phyloP scores from a whole-genome alignment of 495 filamentous ascomycete genomes.

The Talaromyces thailandensis region DNA sequence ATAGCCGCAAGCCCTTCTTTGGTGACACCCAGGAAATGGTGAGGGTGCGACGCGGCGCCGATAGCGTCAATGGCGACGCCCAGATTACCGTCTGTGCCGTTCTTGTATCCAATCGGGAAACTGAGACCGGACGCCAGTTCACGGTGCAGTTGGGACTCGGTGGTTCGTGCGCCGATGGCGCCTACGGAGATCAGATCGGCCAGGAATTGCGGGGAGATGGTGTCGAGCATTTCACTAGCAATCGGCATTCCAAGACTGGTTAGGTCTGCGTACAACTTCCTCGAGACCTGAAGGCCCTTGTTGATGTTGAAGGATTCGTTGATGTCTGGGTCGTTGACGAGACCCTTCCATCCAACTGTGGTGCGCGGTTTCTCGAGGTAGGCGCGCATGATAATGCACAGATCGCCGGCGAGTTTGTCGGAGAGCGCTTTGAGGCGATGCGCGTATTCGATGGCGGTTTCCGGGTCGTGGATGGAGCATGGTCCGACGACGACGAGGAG shows the following conservation, averaged over 20 bases:
- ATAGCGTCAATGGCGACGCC: slow-evolving; percentile 95
- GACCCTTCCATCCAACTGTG: slow-evolving; percentile 98
- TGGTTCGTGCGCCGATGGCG: slow-evolving; percentile 94
- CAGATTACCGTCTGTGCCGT: slow-evolving; percentile 92
- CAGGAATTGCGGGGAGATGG: slow-evolving; percentile 93
- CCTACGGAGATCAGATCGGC: slow-evolving; percentile 93
- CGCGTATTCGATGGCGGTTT: slow-evolving; percentile 80
- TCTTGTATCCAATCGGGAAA: slow-evolving; percentile 99
- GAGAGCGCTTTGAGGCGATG: slow-evolving; percentile 63
- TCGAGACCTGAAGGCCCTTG: slow-evolving; percentile 84
- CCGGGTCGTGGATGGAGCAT: slow-evolving; percentile 95
- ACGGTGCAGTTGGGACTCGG: slow-evolving; percentile 90
- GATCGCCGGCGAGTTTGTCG: slow-evolving; percentile 66
- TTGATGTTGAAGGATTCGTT: slow-evolving; percentile 98
- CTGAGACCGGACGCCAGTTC: slow-evolving; percentile 94
- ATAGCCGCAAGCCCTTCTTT: slow-evolving; percentile 96
- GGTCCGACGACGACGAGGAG: slow-evolving; percentile 92
- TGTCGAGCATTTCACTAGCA: slow-evolving; percentile 95
- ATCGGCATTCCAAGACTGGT: slow-evolving; percentile 84
- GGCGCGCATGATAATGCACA: slow-evolving; percentile 92
- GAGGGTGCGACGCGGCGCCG: slow-evolving; percentile 78
- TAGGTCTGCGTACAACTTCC: slow-evolving; percentile 85
- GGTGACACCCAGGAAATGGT: slow-evolving; percentile 99
- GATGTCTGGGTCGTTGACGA: slow-evolving; percentile 98
- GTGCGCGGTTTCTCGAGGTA: slow-evolving; percentile 99